phyloP scores from a whole-genome alignment of 2,329 filamentous ascomycete genomes.

The Alternaria angustiovoidea region DNA sequence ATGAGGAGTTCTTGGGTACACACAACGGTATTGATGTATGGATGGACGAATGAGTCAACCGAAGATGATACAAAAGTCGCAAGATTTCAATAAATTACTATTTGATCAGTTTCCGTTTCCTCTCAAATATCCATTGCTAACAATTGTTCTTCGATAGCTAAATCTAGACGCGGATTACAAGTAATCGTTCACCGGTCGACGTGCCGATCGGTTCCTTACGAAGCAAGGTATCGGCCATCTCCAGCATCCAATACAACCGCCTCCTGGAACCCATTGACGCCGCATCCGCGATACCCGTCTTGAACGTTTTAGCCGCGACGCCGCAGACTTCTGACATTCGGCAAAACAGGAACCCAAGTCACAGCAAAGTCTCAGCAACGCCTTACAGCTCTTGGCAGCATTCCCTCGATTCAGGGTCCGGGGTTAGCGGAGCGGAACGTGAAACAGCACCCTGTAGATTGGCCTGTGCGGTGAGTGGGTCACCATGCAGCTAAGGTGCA shows the following conservation, averaged over 20 bases:
- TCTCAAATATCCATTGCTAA: too few relatives aligned
- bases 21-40: constrained; percentile 1
- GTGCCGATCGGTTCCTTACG: rapidly evolving
- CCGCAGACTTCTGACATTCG: not conserved
- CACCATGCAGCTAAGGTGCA: too few relatives aligned
- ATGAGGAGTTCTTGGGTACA: constrained; percentile 11
- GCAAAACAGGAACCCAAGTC: constrained; percentile 17
- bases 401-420: not conserved
- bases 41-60: not conserved
- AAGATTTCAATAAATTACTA: constrained; percentile 14
- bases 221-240: too few relatives aligned
- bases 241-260: too few relatives aligned
- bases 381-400: constrained; percentile 28
- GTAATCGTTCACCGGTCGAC: too few relatives aligned
- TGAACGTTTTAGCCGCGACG: not conserved
- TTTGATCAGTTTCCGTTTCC: not conserved
- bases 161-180: too few relatives aligned
- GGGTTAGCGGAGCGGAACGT: constrained; percentile 19
- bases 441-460: too few relatives aligned
- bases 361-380: constrained; percentile 31
- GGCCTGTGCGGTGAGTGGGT: too few relatives aligned
- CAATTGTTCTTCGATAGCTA: too few relatives aligned
- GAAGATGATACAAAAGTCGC: not conserved
- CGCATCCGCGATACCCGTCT: not conserved
- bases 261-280: not conserved